Conservation (phyloP, 176 grass and related monocot species). For the Carex myosuroides region DNA sequence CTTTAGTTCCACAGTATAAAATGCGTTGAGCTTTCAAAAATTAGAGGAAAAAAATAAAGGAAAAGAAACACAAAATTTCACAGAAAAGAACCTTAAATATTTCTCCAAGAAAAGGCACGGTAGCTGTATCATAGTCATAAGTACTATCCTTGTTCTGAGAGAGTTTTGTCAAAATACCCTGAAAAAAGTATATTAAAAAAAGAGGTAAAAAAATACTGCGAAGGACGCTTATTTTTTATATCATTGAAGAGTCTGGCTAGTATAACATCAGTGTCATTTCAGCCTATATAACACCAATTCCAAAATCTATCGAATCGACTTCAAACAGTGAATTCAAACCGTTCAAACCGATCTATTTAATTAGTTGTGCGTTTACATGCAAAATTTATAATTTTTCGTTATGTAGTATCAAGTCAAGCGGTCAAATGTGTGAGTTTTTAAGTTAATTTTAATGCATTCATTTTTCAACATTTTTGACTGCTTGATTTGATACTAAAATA, state of each 20-base stretch:
- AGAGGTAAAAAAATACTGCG: not conserved
- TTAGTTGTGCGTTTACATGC: no score
- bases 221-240: not conserved
- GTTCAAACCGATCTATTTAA: no score
- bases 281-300: no score
- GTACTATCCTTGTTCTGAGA: constrained; percentile 70
- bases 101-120: constrained; percentile 90
- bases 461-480: no score
- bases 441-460: no score
- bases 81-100: constrained; percentile 60
- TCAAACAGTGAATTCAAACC: no score
- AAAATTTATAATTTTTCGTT: no score
- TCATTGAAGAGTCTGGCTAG: not conserved
- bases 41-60: not conserved
- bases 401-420: no score
- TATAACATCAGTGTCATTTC: no score
- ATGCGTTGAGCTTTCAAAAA: not conserved
- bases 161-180: constrained; percentile 93
- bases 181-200: constrained; percentile 17
- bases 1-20: not conserved
- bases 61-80: constrained; percentile 5
- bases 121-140: constrained; percentile 88
- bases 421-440: no score
- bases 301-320: no score
- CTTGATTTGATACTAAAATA: no score